These are phyloP conservation scores for Ceratobasidium sp. DNA, from an alignment of 1,284 basidiomycete species.

Conservation along the genomic window DNA sequence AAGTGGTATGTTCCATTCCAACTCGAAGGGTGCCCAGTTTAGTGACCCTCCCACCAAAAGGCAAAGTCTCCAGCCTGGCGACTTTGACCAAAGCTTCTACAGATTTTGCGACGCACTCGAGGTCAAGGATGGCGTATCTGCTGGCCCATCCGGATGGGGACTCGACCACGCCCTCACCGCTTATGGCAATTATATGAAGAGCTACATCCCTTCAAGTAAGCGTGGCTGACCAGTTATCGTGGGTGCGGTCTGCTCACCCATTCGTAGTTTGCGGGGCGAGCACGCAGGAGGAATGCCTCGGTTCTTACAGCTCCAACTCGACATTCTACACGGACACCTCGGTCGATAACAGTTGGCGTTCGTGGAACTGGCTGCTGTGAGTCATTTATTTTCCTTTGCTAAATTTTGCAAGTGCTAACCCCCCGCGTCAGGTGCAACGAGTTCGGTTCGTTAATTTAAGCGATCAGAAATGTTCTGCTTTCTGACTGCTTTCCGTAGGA, in stretches of 20 bases:
- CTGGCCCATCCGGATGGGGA: slow-evolving; percentile 69
- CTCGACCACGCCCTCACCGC: slow-evolving; percentile 68
- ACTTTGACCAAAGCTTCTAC: slow-evolving; percentile 62
- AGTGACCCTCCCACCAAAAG: neutral
- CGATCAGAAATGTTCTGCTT: neutral
- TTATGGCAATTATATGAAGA: slow-evolving; percentile 69
- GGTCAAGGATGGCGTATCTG: slow-evolving; percentile 68
- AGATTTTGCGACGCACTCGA: slow-evolving; percentile 78
- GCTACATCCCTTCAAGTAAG: slow-evolving; percentile 58
- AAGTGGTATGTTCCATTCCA: slow-evolving; percentile 64
- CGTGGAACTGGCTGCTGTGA: slow-evolving; percentile 65
- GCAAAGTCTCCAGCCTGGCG: slow-evolving; percentile 59
- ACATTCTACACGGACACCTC: slow-evolving; percentile 64
- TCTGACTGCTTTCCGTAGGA: slow-evolving; percentile 13
- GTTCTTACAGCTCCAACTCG: slow-evolving; percentile 64
- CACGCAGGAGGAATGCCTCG: slow-evolving; percentile 59
- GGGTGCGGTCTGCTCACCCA: slow-evolving; percentile 15
- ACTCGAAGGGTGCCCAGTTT: neutral
- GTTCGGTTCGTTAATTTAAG: slow-evolving; percentile 41
- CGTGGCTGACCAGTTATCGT: slow-evolving; percentile 50
- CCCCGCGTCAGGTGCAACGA: slow-evolving; percentile 39
- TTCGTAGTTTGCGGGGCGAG: slow-evolving; percentile 5
- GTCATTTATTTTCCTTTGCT: neutral
- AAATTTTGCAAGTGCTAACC: slow-evolving; percentile 48
- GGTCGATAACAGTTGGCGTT: slow-evolving; percentile 64